Evolutionary conservation across 2,329 filamentous ascomycete species (phyloP).

Genomic region (Aspergillus sojae): DNA sequence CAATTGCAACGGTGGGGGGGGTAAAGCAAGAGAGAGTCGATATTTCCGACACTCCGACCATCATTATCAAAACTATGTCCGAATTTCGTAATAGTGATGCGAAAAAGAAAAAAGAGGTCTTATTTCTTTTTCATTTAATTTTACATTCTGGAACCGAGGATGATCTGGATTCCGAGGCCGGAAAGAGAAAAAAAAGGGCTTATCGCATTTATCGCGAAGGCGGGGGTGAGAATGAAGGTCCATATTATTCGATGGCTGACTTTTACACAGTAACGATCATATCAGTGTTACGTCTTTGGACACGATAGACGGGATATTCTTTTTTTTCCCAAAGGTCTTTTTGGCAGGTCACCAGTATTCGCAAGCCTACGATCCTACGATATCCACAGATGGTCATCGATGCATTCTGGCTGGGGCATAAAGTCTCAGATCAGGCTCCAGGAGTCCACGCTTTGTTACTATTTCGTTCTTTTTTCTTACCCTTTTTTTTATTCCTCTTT

Average conservation of each 20-base stretch:
- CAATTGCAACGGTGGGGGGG: constrained; percentile 6
- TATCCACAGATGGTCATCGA: not conserved
- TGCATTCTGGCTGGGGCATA: not conserved
- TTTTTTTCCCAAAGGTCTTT: constrained; percentile 19
- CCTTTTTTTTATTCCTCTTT: not conserved
- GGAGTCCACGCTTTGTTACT: not conserved
- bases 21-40: not conserved
- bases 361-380: constrained; percentile 11
- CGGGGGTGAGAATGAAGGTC: not conserved
- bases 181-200: not conserved
- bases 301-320: constrained; percentile 13
- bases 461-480: constrained; percentile 6
- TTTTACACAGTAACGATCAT: not conserved
- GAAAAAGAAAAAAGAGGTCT: not conserved
- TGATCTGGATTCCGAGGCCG: not conserved
- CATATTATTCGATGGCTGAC: constrained; percentile 1
- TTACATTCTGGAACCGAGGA: not conserved
- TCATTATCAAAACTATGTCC: not conserved
- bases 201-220: constrained; percentile 1
- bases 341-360: not conserved
- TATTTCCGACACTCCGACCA: not conserved
- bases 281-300: not conserved
- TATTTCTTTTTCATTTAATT: not conserved
- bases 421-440: not conserved
- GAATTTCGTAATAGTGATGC: constrained; percentile 1